Conservation (phyloP, 768 basidiomycete genomes). For the Tricholoma hemisulphureum region DNA sequence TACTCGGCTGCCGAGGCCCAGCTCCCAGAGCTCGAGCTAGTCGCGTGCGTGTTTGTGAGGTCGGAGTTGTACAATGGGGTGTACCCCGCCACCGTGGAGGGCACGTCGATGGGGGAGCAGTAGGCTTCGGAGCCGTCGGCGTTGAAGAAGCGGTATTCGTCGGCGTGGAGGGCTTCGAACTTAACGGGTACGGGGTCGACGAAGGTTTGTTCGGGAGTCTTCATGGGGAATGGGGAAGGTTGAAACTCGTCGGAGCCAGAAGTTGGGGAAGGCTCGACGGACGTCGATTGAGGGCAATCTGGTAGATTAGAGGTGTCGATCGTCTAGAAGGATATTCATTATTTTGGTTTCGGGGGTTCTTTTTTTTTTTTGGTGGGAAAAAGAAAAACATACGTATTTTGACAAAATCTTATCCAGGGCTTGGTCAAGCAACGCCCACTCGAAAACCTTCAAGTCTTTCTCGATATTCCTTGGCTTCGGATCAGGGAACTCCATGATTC, state of each 20-base stretch:
- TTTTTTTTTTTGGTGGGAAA: not conserved
- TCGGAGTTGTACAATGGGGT: constrained; percentile 12
- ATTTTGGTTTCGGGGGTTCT: not conserved
- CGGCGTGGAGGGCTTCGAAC: constrained; percentile 24
- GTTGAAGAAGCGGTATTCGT: constrained; percentile 24
- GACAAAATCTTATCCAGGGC: constrained; percentile 78
- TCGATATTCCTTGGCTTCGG: constrained; percentile 97
- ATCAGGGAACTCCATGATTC: constrained; percentile 93
- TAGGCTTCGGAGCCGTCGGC: constrained; percentile 26
- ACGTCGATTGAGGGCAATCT: constrained; percentile 31
- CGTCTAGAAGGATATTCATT: constrained; percentile 45
- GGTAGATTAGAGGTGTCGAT: constrained; percentile 43
- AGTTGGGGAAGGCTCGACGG: constrained; percentile 30
- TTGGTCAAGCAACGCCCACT: constrained; percentile 67
- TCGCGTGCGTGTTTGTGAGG: constrained; percentile 15
- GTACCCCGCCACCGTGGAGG: constrained; percentile 10
- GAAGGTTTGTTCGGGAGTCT: constrained; percentile 12
- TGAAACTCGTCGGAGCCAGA: constrained; percentile 22
- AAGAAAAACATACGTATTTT: constrained; percentile 66
- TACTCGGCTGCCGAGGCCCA: constrained; percentile 17
- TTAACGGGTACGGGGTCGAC: constrained; percentile 21
- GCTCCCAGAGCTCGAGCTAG: constrained; percentile 22
- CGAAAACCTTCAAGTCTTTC: constrained; percentile 91
- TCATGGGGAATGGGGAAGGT: constrained; percentile 12
- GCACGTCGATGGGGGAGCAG: constrained; percentile 32